phyloP scores from a whole-genome alignment of 2,329 filamentous ascomycete species.

The Fusarium phyllophilum region DNA sequence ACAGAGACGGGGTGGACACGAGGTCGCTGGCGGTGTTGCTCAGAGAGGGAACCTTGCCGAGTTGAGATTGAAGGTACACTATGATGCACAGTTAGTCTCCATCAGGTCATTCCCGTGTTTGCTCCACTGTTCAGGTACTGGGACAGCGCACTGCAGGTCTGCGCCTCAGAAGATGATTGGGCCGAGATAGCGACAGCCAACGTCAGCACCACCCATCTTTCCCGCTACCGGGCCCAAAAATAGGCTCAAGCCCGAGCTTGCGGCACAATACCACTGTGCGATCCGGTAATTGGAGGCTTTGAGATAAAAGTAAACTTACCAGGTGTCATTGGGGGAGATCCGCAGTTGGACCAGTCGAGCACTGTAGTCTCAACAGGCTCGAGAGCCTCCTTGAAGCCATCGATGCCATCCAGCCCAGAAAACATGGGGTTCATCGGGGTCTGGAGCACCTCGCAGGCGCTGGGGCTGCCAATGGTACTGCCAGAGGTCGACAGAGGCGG shows the following conservation, averaged over 20 bases:
- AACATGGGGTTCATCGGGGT: conserved; percentile 87
- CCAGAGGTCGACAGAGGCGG: conserved; percentile 87
- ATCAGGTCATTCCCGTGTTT: conserved; percentile 25
- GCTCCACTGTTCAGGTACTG: conserved; percentile 39
- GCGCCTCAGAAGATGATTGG: conserved; percentile 33
- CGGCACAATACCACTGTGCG: conserved; percentile 24
- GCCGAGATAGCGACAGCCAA: conserved; percentile 25
- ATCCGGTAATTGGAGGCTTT: conserved; percentile 7
- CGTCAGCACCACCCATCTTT: conserved; percentile 26
- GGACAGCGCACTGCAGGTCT: conserved; percentile 36
- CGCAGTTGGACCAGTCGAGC: conserved; percentile 79
- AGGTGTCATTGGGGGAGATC: conserved; percentile 89
- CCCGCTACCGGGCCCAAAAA: conserved; percentile 33
- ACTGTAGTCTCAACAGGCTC: conserved; percentile 80
- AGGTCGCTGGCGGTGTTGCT: conserved; percentile 74
- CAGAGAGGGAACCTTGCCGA: conserved; percentile 66
- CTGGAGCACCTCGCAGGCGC: conserved; percentile 78
- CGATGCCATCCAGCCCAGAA: conserved; percentile 74
- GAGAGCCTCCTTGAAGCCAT: conserved; percentile 73
- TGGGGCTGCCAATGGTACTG: conserved; percentile 88
- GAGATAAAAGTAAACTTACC: conserved; percentile 67
- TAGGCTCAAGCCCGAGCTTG: conserved; percentile 28
- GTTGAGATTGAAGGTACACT: conserved; percentile 63
- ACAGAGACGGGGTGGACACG: conserved; percentile 82
- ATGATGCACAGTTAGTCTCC: conserved; percentile 51